These are phyloP conservation scores for Diaporthe amygdali DNA, from an alignment of 2,329 filamentous ascomycete genomes.

Conservation along the genomic window DNA sequence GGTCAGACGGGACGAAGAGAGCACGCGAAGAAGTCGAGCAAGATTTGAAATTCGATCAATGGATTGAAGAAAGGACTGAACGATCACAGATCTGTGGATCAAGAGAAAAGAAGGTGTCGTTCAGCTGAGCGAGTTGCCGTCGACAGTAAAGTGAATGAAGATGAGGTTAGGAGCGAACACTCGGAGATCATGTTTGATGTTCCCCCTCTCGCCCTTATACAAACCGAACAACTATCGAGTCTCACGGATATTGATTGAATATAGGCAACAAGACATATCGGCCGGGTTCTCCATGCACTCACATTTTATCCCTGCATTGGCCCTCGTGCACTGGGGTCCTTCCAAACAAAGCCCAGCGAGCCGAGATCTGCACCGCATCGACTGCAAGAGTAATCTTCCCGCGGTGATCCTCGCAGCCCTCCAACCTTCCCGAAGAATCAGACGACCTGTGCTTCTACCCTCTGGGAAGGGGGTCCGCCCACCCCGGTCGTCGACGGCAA, in stretches of 20 bases:
- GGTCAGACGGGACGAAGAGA: not conserved
- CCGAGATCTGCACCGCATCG: slow-evolving; percentile 4
- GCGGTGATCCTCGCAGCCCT: slow-evolving; percentile 4
- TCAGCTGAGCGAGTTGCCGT: not conserved
- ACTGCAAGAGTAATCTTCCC: slow-evolving; percentile 1
- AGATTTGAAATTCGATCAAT: not conserved
- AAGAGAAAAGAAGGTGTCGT: slow-evolving; percentile 6
- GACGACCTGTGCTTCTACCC: not conserved
- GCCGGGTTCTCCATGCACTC: not conserved
- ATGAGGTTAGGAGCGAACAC: not conserved
- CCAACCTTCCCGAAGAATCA: slow-evolving; percentile 12
- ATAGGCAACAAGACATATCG: not conserved
- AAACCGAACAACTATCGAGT: not conserved
- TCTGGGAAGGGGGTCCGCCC: slow-evolving; percentile 6
- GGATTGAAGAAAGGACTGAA: slow-evolving; percentile 14
- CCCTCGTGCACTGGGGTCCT: not conserved
- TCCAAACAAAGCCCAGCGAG: slow-evolving; percentile 5
- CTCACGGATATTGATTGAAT: slow-evolving; percentile 9
- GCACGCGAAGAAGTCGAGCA: not conserved
- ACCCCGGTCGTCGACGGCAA: not conserved
- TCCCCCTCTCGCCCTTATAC: slow-evolving; percentile 4
- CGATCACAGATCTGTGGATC: slow-evolving; percentile 19
- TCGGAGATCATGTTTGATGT: not conserved
- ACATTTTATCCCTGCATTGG: not conserved
- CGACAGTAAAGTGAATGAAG: slow-evolving; percentile 3